Percentiles rank a stretch among this genome's conserved stretches.
These are phyloP conservation scores for Fusarium avenaceum DNA, from an alignment of 2,329 filamentous ascomycete genomes.

Conservation along the genomic window DNA sequence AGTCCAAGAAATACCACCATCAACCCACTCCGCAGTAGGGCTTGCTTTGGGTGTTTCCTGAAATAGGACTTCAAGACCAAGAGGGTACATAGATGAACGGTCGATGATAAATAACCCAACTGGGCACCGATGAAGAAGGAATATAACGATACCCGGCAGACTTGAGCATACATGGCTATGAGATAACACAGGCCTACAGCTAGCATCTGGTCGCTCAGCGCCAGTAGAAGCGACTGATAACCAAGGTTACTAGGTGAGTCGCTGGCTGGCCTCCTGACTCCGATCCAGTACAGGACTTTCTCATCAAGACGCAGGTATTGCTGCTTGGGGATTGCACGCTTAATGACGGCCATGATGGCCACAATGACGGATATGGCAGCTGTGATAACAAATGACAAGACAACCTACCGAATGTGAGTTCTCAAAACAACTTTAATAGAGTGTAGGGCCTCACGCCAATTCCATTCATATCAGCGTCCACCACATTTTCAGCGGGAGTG, in stretches of 20 bases:
- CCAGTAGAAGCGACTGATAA: constrained; percentile 32
- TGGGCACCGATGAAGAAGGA: constrained; percentile 21
- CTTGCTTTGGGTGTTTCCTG: constrained; percentile 22
- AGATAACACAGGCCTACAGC: constrained; percentile 26
- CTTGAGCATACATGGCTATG: constrained; percentile 31
- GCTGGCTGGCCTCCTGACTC: constrained; percentile 14
- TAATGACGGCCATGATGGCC: constrained; percentile 16
- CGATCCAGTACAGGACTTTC: constrained; percentile 19
- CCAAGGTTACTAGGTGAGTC: constrained; percentile 27
- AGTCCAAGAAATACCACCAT: constrained; percentile 32
- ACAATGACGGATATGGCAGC: constrained; percentile 22
- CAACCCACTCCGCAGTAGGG: constrained; percentile 14
- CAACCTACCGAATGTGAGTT: constrained; percentile 17
- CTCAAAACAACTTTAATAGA: background rate
- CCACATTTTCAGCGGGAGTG: constrained; percentile 3
- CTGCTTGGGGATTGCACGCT: constrained; percentile 25
- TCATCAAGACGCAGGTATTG: constrained; percentile 30
- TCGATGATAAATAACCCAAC: constrained; percentile 17
- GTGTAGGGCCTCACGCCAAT: constrained; percentile 18
- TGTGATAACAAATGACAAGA: constrained; percentile 26
- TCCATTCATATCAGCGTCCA: constrained; percentile 37
- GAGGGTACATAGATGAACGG: constrained; percentile 23
- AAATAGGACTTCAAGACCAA: constrained; percentile 32
- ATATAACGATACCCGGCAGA: constrained; percentile 15
- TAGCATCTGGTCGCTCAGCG: constrained; percentile 36